Evolutionary conservation across 2,329 filamentous ascomycete genomes (phyloP), one percentile per base, ranked within the genome.

Genomic region (Colletotrichum sp.): DNA sequence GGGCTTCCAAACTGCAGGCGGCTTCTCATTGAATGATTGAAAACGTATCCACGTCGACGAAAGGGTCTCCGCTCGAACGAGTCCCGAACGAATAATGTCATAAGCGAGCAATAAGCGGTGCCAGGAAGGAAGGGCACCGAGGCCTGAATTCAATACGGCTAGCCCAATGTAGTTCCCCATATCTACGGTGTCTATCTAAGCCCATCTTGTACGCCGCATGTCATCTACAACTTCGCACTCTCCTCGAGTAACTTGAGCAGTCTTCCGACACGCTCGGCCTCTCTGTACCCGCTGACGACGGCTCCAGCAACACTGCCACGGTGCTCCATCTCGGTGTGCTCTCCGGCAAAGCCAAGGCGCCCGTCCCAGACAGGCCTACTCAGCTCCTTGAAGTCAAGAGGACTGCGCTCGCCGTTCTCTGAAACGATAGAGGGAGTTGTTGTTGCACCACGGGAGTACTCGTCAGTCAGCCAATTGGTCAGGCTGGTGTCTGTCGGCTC

Each of bases 1-100:
- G 96, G 65, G 95, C 93, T 1, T 83, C 85, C 36, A 98, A 96
- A 84, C 83, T 95, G 52, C 81, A 77, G 48, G 26, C 52, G 16
- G 24, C 28, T 44, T 52, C 70, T 13, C 32, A 36, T 12, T 75
- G 72, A 75, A 16, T 3, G 55, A 30, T 30, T 30, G 16, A 30
- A 28, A 26, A 63, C 59, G 18, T 32, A 36, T 18, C 59, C 26
- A 30, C 3, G 13, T 63, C 26, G 18, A 63, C 59, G 18, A 30
- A 63, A 18, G 44, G n/a, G 44, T 12, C 44, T 52, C 44, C 44
- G 44, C n/a, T 5, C 44, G 44, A 52, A 52, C 44, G 44, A 52
- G 44, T 52, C 44, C 44, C 3, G n/a, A 24, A 52, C 44, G 44
- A 52, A 52, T 52, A 52, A 52, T 22, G n/a, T 52, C 3, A n/a